A percentile compares a stretch with the other conserved stretches of the same genome.
These are phyloP conservation scores for Brassica incana DNA, from an alignment of 345 rosid genomes.

Conservation along the genomic window DNA sequence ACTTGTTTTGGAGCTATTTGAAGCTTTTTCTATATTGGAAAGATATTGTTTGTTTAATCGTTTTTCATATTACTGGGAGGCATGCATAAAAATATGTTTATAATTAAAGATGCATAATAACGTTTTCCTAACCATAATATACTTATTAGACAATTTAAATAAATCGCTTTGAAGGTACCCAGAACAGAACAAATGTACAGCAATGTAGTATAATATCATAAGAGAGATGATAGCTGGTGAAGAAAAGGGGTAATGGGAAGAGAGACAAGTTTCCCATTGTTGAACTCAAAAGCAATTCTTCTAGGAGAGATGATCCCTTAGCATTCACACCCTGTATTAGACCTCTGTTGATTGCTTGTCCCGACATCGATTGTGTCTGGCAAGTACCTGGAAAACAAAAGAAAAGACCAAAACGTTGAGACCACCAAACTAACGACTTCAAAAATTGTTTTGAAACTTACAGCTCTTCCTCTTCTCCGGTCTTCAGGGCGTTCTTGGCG, in stretches of 20 bases:
- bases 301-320: constrained; percentile 31
- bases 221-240: constrained; percentile 20
- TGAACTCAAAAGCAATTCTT: constrained; percentile 22
- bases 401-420: constrained; percentile 1
- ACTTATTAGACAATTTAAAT: not conserved
- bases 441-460: constrained; percentile 44
- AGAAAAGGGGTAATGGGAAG: constrained; percentile 15
- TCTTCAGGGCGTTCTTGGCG: constrained; percentile 89
- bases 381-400: constrained; percentile 44
- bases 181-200: constrained; percentile 21
- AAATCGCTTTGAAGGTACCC: not conserved
- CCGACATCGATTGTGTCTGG: constrained; percentile 69
- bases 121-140: not conserved
- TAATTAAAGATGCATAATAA: not conserved
- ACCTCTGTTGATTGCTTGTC: constrained; percentile 49
- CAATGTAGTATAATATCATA: constrained; percentile 4
- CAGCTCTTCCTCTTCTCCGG: constrained; percentile 94
- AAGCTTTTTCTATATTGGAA: no score
- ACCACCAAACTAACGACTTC: not conserved
- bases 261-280: constrained; percentile 6
- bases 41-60: not conserved
- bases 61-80: not conserved
- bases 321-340: constrained; percentile 61
- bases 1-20: no score
- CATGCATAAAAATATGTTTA: not conserved